These are phyloP conservation scores for Claviceps pazoutovae DNA, from an alignment of 2,329 filamentous ascomycete species.

Conservation along the genomic window DNA sequence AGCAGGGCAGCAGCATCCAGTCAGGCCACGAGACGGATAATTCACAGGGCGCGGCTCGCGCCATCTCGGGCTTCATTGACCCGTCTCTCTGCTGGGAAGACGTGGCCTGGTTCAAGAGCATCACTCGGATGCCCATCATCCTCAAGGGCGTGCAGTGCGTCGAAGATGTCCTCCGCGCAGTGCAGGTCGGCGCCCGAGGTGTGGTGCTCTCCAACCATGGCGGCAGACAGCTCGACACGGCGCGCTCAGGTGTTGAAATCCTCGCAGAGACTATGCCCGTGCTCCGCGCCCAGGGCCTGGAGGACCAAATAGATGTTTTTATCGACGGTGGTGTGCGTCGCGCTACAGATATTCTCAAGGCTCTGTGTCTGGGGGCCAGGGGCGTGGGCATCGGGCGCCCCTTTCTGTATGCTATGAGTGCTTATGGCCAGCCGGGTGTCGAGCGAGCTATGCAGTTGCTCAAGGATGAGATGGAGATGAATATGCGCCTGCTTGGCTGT, in stretches of 20 bases:
- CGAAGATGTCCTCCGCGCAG: conserved; percentile 83
- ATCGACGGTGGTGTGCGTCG: conserved; percentile 83
- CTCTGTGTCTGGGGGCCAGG: conserved; percentile 77
- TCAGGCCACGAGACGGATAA: conserved; percentile 62
- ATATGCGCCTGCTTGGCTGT: conserved; percentile 86
- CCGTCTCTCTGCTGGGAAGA: conserved; percentile 87
- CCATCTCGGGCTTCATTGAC: conserved; percentile 95
- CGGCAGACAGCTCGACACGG: conserved; percentile 84
- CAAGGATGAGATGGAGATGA: conserved; percentile 98
- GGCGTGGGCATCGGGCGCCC: conserved; percentile 90
- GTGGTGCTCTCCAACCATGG: conserved; percentile 95
- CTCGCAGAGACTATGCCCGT: conserved; percentile 89
- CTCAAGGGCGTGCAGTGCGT: conserved; percentile 94
- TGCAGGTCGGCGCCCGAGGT: conserved; percentile 68
- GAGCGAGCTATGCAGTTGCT: conserved; percentile 84
- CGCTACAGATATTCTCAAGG: conserved; percentile 90
- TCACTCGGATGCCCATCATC: conserved; percentile 90
- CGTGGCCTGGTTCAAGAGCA: conserved; percentile 78
- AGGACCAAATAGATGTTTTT: conserved; percentile 72
- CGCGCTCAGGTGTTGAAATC: conserved; percentile 77
- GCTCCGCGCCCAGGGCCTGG: conserved; percentile 56
- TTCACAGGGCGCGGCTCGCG: conserved; percentile 81
- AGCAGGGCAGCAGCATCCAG: conserved; percentile 74
- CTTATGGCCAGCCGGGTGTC: conserved; percentile 77
- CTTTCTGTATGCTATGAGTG: conserved; percentile 91